Evolutionary conservation across 148 eudicot genomes (phyloP), one percentile per base, ranked within the genome.

Genomic region (Gaultheria prostrata): DNA sequence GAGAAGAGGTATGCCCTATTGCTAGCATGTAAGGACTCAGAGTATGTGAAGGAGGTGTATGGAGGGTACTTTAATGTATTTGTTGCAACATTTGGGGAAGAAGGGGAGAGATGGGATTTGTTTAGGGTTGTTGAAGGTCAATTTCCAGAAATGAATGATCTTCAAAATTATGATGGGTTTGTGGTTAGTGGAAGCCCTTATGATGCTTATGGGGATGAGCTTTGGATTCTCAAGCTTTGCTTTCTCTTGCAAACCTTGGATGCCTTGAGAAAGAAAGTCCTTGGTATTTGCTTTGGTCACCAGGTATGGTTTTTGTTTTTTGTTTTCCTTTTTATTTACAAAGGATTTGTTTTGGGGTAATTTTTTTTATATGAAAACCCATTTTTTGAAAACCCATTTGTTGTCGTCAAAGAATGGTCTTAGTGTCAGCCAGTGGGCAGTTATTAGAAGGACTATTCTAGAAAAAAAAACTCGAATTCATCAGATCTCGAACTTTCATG

Each of bases 231-330:
- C 67, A 86, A 90, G 80, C 98, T 94, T 79, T 89, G 92, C 86
- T 39, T 80, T 82, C 89, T 94, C 46, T 46, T 94, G 76, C 90
- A 86, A 63, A 89, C 88, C 59, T 81, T 94, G 46, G 81, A 89
- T 76, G 76, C 85, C 59, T 80, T 93, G 90, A 88, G 85, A n/a
- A 94, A 89, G 85, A 94, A 88, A 77, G 88, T 93, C 46, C 95
- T 94, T 51, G 98, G 98, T 9, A 88, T 94, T 30, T 94, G 98
- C 86, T 94, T 94, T 77, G 98, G 98, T 15, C 98, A 94, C 82
- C 96, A 94, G 92, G 92, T 24, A 14, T 24, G 0, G n/a, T 20
- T 18, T 56, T 56, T 56, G 21, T 17, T 17, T 56, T 56, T 56
- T 20, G 6, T 6, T 4, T 18, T 57, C n/a, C n/a, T 17, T 51